These are phyloP conservation scores for Phialophora expanda DNA, from an alignment of 2,329 filamentous ascomycete species.

Conservation along the genomic window DNA sequence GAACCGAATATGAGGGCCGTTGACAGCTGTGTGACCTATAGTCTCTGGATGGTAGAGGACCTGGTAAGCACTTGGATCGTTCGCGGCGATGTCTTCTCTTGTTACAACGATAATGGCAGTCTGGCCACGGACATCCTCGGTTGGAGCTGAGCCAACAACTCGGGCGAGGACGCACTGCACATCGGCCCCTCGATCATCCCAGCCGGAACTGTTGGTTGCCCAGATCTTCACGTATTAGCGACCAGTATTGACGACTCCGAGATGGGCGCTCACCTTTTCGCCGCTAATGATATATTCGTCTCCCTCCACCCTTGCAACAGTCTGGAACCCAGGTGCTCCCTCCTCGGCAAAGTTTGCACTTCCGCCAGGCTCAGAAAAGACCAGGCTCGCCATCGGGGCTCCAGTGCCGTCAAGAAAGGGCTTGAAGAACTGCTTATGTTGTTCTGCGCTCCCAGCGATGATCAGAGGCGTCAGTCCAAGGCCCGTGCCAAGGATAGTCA, in stretches of 20 bases:
- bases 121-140: conserved; percentile 41
- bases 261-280: conserved; percentile 53
- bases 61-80: conserved; percentile 50
- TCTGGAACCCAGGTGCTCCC: conserved; percentile 56
- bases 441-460: conserved; percentile 50
- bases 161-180: conserved; percentile 60
- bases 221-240: conserved; percentile 49
- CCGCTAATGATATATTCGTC: conserved; percentile 60
- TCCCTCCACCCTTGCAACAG: conserved; percentile 56
- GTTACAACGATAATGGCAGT: conserved; percentile 60
- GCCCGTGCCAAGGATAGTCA: conserved; percentile 60
- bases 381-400: conserved; percentile 57
- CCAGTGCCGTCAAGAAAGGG: conserved; percentile 56
- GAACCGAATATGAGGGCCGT: conserved; percentile 57
- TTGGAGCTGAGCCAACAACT: conserved; percentile 40
- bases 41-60: conserved; percentile 55
- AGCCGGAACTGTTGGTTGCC: conserved; percentile 61
- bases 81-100: conserved; percentile 54
- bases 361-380: conserved; percentile 59
- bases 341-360: conserved; percentile 60
- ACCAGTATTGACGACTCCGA: background rate
- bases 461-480: conserved; percentile 60
- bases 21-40: conserved; percentile 56
- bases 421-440: conserved; percentile 52
- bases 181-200: conserved; percentile 60